Evolutionary conservation across 345 rosid species (phyloP).

Genomic region (Rhodamnia rubescens): DNA sequence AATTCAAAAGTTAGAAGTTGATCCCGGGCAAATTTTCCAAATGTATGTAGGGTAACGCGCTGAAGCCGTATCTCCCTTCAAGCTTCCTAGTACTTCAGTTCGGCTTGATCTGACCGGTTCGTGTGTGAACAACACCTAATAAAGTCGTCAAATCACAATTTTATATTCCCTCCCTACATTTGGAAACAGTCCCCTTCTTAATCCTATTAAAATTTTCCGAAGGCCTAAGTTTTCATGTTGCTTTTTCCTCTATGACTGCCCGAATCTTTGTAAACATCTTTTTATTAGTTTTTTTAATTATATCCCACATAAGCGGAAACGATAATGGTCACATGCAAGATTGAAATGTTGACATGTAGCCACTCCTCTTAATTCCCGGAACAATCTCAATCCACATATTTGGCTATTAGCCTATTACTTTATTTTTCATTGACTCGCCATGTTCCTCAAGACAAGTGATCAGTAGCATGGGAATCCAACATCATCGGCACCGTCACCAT

Average conservation of each 20-base stretch:
- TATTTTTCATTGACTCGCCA: neutral
- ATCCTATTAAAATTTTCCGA: neutral
- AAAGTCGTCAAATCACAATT: neutral
- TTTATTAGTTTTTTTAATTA: neutral
- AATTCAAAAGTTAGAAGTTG: neutral
- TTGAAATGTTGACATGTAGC: neutral
- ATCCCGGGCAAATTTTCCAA: neutral
- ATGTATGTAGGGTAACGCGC: neutral
- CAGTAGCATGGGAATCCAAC: neutral
- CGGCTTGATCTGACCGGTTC: neutral
- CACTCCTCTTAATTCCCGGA: neutral
- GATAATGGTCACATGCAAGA: neutral
- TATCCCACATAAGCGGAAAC: neutral
- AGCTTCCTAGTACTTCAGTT: neutral
- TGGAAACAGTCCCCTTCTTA: neutral
- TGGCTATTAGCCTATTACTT: neutral
- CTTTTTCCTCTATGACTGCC: neutral
- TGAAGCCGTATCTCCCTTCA: neutral
- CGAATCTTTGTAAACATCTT: neutral
- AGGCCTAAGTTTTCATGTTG: neutral
- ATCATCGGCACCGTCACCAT: neutral
- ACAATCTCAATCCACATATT: neutral
- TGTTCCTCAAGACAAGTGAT: neutral
- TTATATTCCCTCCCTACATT: neutral
- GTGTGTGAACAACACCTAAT: neutral